Evolutionary conservation across 163 green algal species (phyloP), one percentile per base, ranked within the genome.

Genomic region (Scenedesmus sp.): DNA sequence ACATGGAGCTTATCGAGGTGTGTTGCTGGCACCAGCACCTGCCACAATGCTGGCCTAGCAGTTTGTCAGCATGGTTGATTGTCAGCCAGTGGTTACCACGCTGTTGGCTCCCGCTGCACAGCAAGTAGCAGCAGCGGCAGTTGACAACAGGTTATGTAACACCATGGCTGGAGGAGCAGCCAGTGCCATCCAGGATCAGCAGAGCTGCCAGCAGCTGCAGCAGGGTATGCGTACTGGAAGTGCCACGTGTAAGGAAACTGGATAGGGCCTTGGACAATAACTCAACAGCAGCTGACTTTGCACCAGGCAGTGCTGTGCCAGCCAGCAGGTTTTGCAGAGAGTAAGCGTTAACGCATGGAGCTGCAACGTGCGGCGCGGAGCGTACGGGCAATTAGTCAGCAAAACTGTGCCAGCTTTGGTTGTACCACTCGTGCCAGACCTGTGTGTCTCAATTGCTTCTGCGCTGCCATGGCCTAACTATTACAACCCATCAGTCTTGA

Each of bases 1-100:
- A 93, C 49, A 93, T 92, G 73, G 88, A 89, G 6, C 87, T 94
- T 1, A 46, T 95, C 1, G 93, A 94, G 92, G 87, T 94, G 37
- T 20, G 85, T 16, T 61, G 22, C 42, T 82, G 73, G 37, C 73
- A 51, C 35, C 73, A 82, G 73, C 73, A 81, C 9, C 70, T 24
- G 33, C 73, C 22, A 37, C 35, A 82, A 44, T n/a, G 73, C 35
- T 30, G 3, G 18, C 2, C 73, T n/a, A n/a, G n/a, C n/a, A n/a
- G n/a, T 61, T 13, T 61, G 51, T 53, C 51, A 18, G 1, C 51
- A 61, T 61, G 12, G 51, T 16, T 24, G 9, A 16, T 6, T 53
- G 46, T 10, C 6, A 10, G 7, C 46, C 51, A 61, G 51, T 61
- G 12, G 24, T 3, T 33, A 40, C 30, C 2, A 5, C 3, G 26